A percentile compares a stretch with the other conserved stretches of the same genome.
These are phyloP conservation scores for Aspergillus cejpii DNA, from an alignment of 2,329 filamentous ascomycete genomes.

Conservation along the genomic window DNA sequence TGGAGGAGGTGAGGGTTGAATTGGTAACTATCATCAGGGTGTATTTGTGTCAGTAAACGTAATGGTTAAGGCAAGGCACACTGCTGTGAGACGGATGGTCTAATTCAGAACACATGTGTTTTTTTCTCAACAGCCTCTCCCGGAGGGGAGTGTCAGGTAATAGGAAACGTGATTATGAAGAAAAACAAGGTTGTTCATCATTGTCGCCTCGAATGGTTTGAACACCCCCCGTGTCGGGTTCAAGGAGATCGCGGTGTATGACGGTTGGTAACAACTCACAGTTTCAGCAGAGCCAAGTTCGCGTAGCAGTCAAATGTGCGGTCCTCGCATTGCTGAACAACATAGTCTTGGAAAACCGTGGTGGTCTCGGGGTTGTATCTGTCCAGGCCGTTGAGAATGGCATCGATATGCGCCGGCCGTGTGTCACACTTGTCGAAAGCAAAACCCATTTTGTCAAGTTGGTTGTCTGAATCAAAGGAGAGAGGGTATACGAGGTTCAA, in stretches of 20 bases:
- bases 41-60: not conserved
- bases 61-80: too few species aligned
- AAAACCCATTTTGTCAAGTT: slow-evolving; percentile 24
- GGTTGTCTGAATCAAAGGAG: not conserved
- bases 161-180: slow-evolving; percentile 81
- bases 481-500: slow-evolving; percentile 2
- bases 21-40: slow-evolving; percentile 95
- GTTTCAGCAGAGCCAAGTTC: slow-evolving; percentile 89
- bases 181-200: slow-evolving; percentile 63
- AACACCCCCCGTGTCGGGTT: slow-evolving; percentile 3
- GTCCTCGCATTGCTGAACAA: slow-evolving; percentile 88
- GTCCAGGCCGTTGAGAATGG: slow-evolving; percentile 93
- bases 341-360: slow-evolving; percentile 85
- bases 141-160: slow-evolving; percentile 68
- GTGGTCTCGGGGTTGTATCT: slow-evolving; percentile 98
- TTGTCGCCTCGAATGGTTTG: slow-evolving; percentile 22
- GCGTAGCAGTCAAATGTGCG: slow-evolving; percentile 94
- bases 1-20: slow-evolving; percentile 98
- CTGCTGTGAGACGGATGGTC: not conserved
- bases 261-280: slow-evolving; percentile 54
- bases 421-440: slow-evolving; percentile 83
- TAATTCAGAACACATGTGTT: slow-evolving; percentile 67
- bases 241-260: not conserved
- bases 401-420: slow-evolving; percentile 83
- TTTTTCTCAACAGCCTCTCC: slow-evolving; percentile 59